Evolutionary conservation across 768 basidiomycete species (phyloP).

Genomic region (Tylopilus intermedius): DNA sequence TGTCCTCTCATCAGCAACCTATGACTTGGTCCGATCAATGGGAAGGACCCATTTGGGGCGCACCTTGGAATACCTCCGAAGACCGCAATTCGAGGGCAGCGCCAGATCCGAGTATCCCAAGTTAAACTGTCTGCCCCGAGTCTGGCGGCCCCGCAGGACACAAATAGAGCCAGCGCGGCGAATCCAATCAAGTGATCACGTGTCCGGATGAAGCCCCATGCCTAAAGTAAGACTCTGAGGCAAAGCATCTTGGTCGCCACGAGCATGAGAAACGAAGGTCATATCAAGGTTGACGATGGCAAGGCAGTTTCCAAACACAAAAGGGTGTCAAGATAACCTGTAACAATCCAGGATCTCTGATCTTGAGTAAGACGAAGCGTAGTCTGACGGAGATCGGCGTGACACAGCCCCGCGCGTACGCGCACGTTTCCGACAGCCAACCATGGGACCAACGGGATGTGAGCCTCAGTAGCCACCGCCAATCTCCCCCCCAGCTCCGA

Average conservation of each 20-base stretch:
- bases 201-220: too few species aligned
- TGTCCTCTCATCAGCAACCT: too few species aligned
- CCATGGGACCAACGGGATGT: background rate
- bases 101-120: background rate
- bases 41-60: background rate
- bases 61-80: background rate
- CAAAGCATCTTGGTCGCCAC: too few species aligned
- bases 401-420: background rate
- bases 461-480: slow-evolving; percentile 8
- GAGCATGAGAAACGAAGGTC: too few species aligned
- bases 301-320: background rate
- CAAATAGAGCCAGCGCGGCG: background rate
- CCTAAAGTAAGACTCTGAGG: too few species aligned
- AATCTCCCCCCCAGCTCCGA: slow-evolving; percentile 35
- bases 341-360: background rate
- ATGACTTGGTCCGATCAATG: too few species aligned
- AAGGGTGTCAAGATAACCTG: too few species aligned
- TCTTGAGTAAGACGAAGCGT: background rate
- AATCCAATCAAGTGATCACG: too few species aligned
- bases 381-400: background rate
- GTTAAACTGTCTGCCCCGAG: background rate
- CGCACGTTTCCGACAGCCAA: background rate
- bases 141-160: background rate
- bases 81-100: background rate
- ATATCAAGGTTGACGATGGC: too few species aligned